Evolutionary conservation across 2,329 filamentous ascomycete species (phyloP), one percentile per base, ranked within the genome.

Genomic region (Cryphonectria carpinicola): DNA sequence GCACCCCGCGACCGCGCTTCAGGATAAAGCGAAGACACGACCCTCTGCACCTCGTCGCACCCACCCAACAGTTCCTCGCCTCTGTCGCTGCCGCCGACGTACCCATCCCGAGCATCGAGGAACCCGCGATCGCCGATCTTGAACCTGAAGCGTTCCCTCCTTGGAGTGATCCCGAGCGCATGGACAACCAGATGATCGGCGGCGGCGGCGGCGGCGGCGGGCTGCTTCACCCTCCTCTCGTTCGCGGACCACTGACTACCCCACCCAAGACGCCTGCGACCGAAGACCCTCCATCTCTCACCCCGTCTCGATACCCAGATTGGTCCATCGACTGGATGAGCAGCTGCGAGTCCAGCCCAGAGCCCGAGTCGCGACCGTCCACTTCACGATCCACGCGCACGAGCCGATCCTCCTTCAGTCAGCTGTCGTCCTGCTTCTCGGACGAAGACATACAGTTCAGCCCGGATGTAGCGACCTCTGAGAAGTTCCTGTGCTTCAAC

Each of bases 51-150:
- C 81, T 87, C 14, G 79, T 84, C 71, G 88, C 88, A 52, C 88
- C 89, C 1, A 91, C 89, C 1, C 84, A 89, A 76, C 88, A 91
- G 66, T 91, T 91, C 76, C 84, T 91, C n/a, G 89, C 88, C 3
- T 90, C 88, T 4, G 89, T 91, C 70, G 89, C 88, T 61, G 88
- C 88, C 25, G 89, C 88, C 72, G 89, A 91, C 76, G 82, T 90
- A 4, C 88, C 89, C 35, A 86, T 91, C 66, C 89, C 88, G 19
- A 90, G 88, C 77, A 90, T 91, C 69, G 89, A 91, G 78, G 83
- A 87, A 72, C 84, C 87, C 66, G 82, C 84, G 56, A 73, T 77
- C 43, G 78, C 81, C 35, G 67, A 70, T 2, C 68, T 65, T 37
- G 71, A 66, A 28, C 60, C 69, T n/a, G 68, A 72, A 49, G 69